Conservation (phyloP, 805 yeast species). For the Yamadazyma akitaensis region DNA sequence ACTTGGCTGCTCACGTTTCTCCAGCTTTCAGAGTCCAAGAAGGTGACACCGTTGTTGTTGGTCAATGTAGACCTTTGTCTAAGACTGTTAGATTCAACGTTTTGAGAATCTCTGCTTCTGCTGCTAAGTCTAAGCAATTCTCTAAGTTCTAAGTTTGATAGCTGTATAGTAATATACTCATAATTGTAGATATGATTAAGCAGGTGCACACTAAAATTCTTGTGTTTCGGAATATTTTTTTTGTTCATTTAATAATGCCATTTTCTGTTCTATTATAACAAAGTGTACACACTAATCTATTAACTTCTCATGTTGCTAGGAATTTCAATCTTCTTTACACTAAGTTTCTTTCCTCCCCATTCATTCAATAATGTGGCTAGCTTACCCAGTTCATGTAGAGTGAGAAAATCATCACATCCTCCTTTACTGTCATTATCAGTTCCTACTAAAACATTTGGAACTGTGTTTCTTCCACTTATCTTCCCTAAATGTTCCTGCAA, state of each 20-base stretch:
- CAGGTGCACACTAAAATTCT: no score
- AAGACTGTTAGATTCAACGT: conserved; percentile 99
- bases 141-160: conserved; percentile 74
- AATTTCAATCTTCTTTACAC: conserved; percentile 47
- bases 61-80: conserved; percentile 99
- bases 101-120: conserved; percentile 87
- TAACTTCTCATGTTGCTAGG: conserved; percentile 48
- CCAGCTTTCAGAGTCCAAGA: conserved; percentile 99
- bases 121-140: conserved; percentile 91
- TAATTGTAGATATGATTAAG: neutral
- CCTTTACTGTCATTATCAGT: conserved; percentile 65
- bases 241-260: no score
- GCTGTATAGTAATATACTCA: neutral
- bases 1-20: conserved; percentile 98
- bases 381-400: conserved; percentile 54
- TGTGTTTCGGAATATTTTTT: neutral
- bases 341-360: conserved; percentile 62
- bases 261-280: neutral
- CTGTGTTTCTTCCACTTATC: conserved; percentile 77
- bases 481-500: conserved; percentile 70
- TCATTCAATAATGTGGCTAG: conserved; percentile 48
- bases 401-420: conserved; percentile 79
- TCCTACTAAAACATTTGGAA: conserved; percentile 82
- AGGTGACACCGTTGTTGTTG: conserved; percentile 99
- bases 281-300: neutral